Base-by-base conservation (phyloP, 2,329 filamentous ascomycete species). In the Paracoccidioides brasiliensis region DNA sequence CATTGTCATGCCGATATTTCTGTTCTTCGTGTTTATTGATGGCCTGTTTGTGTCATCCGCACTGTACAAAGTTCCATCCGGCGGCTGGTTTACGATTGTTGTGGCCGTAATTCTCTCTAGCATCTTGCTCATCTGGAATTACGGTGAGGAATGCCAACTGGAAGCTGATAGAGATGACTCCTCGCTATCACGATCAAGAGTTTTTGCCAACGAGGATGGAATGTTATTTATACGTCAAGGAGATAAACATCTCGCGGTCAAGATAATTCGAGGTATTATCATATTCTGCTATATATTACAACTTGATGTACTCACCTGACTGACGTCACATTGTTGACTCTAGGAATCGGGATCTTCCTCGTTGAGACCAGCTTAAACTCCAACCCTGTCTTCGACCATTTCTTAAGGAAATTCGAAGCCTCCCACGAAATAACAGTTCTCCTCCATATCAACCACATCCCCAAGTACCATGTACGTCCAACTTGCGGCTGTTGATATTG, bases 101-200 rank as follows among this genome's bases (percentile, higher is more conserved):
- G 74, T 90, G 4, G 77, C 85, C 0, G 72, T 74, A 3, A 71
- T 86, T 7, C 76, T 90, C 1, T 78, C 83, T 0, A 72, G 69
- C 45, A 69, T 89, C 45, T 86, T 90, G 64, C 74, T 88, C 2
- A 76, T 90, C 9, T 90, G 86, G 86, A 80, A 86, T 37, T 90
- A 82, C 62, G 86, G 86, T 14, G 90, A 90, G 66, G 85, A 89
- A 64, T 78, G 81, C 58, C 86, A 90, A 65, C 90, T 86, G 86
- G 71, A 70, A 5, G 81, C 85, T 2, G 86, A 90, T 70, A 76
- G 77, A 0, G 74, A 78, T 55, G 84, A 88, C 75, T 45, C 74
- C 76, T 4, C 76, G 73, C 58, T 71, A 74, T 58, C 71, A 75
- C 53, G 65, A 3, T 59, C 64, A 40, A 58, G 60, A 14, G 28